These are phyloP conservation scores for Tuber calosporum DNA, from an alignment of 495 filamentous ascomycete species.

Conservation along the genomic window DNA sequence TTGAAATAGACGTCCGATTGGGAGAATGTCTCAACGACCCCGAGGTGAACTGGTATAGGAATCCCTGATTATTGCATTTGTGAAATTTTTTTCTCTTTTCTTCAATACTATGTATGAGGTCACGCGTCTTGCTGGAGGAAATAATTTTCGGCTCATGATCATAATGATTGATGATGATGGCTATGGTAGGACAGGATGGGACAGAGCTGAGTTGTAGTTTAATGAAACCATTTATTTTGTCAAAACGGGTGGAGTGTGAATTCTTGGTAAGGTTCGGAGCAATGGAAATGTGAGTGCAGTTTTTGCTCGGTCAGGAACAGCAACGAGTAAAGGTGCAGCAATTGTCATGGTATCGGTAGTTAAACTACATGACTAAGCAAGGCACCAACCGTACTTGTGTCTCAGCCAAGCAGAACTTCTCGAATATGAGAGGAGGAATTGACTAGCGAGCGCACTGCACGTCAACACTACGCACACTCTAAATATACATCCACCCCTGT, in stretches of 20 bases:
- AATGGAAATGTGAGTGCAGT: background rate
- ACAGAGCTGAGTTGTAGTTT: background rate
- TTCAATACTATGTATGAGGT: too few species aligned
- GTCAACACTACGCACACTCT: background rate
- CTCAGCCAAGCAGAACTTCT: background rate
- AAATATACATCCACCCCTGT: background rate
- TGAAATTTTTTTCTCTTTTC: background rate
- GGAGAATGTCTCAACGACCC: constrained; percentile 58
- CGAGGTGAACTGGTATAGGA: constrained; percentile 55
- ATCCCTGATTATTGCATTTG: background rate
- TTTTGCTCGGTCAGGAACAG: background rate
- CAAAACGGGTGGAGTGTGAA: background rate
- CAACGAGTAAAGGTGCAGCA: background rate
- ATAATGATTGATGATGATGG: background rate
- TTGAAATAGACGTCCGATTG: constrained; percentile 47
- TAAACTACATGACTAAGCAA: background rate
- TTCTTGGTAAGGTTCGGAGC: background rate
- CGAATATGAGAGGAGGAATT: background rate
- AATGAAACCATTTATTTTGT: background rate
- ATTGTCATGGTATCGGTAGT: background rate
- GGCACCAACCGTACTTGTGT: background rate
- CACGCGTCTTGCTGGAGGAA: background rate
- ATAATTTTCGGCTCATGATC: background rate
- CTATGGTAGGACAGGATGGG: background rate
- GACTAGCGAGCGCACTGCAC: too few species aligned